phyloP scores from a whole-genome alignment of 768 basidiomycete species.

The Rhizopogon sp. region DNA sequence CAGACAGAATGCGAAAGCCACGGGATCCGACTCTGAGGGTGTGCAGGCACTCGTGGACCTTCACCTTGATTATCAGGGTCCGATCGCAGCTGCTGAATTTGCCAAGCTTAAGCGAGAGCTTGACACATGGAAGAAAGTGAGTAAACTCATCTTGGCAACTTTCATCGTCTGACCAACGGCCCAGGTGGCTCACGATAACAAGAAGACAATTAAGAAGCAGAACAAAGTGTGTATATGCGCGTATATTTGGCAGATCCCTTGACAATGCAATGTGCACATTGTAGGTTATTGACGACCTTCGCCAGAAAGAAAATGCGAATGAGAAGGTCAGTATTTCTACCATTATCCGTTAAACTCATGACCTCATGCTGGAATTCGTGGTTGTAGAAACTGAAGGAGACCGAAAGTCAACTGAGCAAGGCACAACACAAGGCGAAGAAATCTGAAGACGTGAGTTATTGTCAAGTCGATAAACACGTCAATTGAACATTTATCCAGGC shows the following conservation, averaged over 20 bases:
- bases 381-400: conserved; percentile 39
- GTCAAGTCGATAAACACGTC: not conserved
- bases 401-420: conserved; percentile 38
- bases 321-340: conserved; percentile 30
- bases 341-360: not conserved
- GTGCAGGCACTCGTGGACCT: conserved; percentile 9
- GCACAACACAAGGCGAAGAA: conserved; percentile 44
- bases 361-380: not conserved
- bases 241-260: not conserved
- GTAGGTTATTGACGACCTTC: conserved; percentile 52
- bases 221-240: conserved; percentile 40
- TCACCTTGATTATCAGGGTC: conserved; percentile 22
- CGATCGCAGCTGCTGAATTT: conserved; percentile 42
- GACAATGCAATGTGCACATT: conserved; percentile 3
- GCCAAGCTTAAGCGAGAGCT: conserved; percentile 55
- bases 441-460: conserved; percentile 48
- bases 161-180: conserved; percentile 3
- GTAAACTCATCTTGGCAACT: conserved; percentile 1
- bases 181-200: conserved; percentile 38
- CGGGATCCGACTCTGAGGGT: conserved; percentile 23
- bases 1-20: conserved; percentile 16
- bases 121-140: conserved; percentile 46
- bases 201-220: conserved; percentile 50
- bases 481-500: conserved; percentile 30
- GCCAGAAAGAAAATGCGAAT: conserved; percentile 34